These are phyloP conservation scores for Aspergillus steynii DNA, from an alignment of 495 filamentous ascomycete genomes.

Conservation along the genomic window DNA sequence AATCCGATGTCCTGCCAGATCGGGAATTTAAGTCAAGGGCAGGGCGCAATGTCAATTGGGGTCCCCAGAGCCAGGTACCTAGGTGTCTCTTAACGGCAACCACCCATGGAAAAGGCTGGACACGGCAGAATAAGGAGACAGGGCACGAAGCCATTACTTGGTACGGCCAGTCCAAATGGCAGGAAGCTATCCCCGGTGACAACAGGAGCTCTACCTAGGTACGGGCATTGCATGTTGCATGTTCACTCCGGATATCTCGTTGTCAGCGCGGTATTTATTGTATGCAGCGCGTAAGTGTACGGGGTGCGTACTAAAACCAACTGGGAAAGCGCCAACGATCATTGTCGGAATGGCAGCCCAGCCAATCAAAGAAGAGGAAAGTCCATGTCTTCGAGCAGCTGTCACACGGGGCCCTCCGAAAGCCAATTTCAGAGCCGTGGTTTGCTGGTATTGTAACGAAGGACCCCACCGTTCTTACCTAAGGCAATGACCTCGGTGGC, in stretches of 20 bases:
- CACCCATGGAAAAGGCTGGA: neutral
- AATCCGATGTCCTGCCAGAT: neutral
- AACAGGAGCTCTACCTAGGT: too few relatives aligned
- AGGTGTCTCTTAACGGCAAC: neutral
- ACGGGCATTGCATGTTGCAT: too few relatives aligned
- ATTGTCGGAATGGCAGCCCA: constrained; percentile 17
- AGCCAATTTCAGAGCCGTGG: constrained; percentile 4
- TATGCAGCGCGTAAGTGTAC: neutral
- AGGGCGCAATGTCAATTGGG: neutral
- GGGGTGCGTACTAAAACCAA: neutral
- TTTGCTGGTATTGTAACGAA: neutral
- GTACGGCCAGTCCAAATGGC: neutral
- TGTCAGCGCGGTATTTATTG: neutral
- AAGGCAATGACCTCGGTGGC: neutral
- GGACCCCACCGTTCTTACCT: neutral
- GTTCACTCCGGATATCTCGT: too few relatives aligned
- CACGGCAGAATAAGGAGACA: neutral
- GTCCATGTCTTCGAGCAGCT: neutral
- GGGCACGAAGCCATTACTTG: neutral
- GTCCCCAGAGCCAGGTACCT: too few relatives aligned
- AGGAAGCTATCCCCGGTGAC: too few relatives aligned
- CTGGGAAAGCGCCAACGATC: neutral
- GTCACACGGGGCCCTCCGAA: constrained; percentile 14
- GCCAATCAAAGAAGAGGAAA: constrained; percentile 21
- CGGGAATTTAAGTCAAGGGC: neutral